phyloP scores from a whole-genome alignment of 192 early-diverging fungal genomes.

The Chytriomyces confervae region DNA sequence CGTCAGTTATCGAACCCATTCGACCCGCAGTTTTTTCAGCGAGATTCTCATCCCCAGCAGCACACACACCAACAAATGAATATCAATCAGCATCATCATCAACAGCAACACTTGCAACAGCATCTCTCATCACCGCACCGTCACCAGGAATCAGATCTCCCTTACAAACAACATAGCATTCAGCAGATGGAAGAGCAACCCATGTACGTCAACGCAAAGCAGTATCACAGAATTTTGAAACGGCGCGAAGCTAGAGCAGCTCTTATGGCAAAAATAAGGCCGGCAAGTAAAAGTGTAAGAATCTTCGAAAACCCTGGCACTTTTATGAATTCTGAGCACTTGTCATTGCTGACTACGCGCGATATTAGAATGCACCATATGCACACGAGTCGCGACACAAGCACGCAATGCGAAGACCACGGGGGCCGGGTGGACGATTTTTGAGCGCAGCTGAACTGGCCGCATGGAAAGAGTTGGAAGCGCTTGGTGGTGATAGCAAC shows the following conservation, averaged over 20 bases:
- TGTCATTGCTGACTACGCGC: no score
- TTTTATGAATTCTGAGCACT: no score
- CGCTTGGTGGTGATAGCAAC: slow-evolving; percentile 4
- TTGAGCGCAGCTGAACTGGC: slow-evolving; percentile 78
- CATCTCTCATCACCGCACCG: background rate
- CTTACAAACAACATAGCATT: background rate
- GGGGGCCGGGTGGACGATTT: slow-evolving; percentile 97
- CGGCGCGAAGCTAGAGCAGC: slow-evolving; percentile 80
- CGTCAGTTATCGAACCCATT: background rate
- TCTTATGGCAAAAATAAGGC: slow-evolving; percentile 18
- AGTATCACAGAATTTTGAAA: slow-evolving; percentile 97
- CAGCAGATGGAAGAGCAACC: slow-evolving; percentile 69
- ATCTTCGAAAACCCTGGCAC: no score
- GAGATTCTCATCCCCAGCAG: background rate
- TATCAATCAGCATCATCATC: background rate
- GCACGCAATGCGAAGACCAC: slow-evolving; percentile 96
- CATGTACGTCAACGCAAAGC: slow-evolving; percentile 97
- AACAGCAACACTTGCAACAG: background rate
- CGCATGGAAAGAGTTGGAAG: slow-evolving; percentile 50
- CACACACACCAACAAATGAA: background rate
- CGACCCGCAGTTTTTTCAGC: background rate
- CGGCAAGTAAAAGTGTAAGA: slow-evolving; percentile 55
- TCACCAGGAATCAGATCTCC: background rate
- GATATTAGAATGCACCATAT: slow-evolving; percentile 54
- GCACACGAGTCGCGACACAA: slow-evolving; percentile 96